Conservation (phyloP, 305 asterid species). For the Lippia alba region DNA sequence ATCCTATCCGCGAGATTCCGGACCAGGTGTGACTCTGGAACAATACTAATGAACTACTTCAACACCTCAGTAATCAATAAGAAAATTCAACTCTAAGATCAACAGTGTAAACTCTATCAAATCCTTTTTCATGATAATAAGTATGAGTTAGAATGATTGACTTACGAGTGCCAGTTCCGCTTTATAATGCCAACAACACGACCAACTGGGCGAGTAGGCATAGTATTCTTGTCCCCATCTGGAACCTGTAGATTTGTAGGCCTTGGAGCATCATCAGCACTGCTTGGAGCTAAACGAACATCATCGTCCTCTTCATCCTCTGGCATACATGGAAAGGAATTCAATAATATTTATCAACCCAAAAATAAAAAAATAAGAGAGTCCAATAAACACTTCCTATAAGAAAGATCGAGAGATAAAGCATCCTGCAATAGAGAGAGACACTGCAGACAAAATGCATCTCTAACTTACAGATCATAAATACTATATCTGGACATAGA, state of each 20-base stretch:
- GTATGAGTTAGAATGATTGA: slow-evolving; percentile 27
- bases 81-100: slow-evolving; percentile 8
- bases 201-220: slow-evolving; percentile 84
- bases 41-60: slow-evolving; percentile 12
- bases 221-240: slow-evolving; percentile 48
- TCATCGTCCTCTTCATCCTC: slow-evolving; percentile 91
- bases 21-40: background rate
- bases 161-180: slow-evolving; percentile 99
- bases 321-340: slow-evolving; percentile 38
- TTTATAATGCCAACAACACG: slow-evolving; percentile 94
- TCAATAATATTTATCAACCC: slow-evolving; percentile 2
- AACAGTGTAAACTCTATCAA: slow-evolving; percentile 25
- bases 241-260: slow-evolving; percentile 53
- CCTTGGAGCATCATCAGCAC: slow-evolving; percentile 97
- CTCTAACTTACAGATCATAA: background rate
- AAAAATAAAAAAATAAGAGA: slow-evolving; percentile 18
- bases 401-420: slow-evolving; percentile 11
- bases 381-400: slow-evolving; percentile 19
- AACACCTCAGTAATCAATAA: slow-evolving; percentile 20
- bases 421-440: background rate
- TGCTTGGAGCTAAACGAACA: slow-evolving; percentile 92
- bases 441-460: background rate
- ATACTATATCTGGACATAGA: background rate
- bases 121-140: slow-evolving; percentile 29
- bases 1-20: background rate